These are phyloP conservation scores for Trypanosoma melophagium DNA, from an alignment of 208 protist species.

Conservation along the genomic window DNA sequence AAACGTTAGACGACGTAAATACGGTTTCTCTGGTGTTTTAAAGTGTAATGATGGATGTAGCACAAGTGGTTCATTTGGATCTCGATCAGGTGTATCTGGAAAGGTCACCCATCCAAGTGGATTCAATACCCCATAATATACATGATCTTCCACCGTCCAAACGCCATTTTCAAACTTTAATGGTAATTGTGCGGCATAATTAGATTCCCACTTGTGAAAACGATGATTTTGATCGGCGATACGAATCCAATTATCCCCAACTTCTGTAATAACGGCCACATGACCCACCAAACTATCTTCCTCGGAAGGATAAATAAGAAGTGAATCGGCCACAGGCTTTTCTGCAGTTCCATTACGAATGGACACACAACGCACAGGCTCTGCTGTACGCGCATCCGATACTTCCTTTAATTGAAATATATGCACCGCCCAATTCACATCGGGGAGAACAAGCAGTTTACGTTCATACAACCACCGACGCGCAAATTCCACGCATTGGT, in stretches of 20 bases:
- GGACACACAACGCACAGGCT: slow-evolving; percentile 39
- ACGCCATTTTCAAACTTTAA: slow-evolving; percentile 53
- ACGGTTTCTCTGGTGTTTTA: slow-evolving; percentile 40
- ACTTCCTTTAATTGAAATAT: slow-evolving; percentile 73
- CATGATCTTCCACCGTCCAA: slow-evolving; percentile 72
- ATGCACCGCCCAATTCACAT: slow-evolving; percentile 82
- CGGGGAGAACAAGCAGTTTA: slow-evolving; percentile 76
- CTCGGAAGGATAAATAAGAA: slow-evolving; percentile 75
- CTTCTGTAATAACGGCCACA: slow-evolving; percentile 82
- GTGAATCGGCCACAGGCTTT: slow-evolving; percentile 71
- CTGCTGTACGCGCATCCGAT: slow-evolving; percentile 57
- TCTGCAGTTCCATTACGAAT: slow-evolving; percentile 59
- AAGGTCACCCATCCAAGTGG: slow-evolving; percentile 87
- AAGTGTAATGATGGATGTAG: slow-evolving; percentile 72
- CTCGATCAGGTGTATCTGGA: slow-evolving; percentile 66
- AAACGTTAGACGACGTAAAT: slow-evolving; percentile 60
- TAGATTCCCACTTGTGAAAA: slow-evolving; percentile 77
- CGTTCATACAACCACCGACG: slow-evolving; percentile 82
- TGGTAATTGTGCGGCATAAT: slow-evolving; percentile 57
- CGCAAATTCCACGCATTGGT: slow-evolving; percentile 89
- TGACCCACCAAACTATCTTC: slow-evolving; percentile 59
- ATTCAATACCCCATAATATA: slow-evolving; percentile 42
- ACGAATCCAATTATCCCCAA: slow-evolving; percentile 80
- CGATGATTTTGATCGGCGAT: slow-evolving; percentile 87
- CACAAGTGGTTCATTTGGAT: slow-evolving; percentile 33